A percentile compares a stretch with the other conserved stretches of the same genome.
These are phyloP conservation scores for Medicago truncatula DNA, from an alignment of 306 rosid species.

Conservation along the genomic window DNA sequence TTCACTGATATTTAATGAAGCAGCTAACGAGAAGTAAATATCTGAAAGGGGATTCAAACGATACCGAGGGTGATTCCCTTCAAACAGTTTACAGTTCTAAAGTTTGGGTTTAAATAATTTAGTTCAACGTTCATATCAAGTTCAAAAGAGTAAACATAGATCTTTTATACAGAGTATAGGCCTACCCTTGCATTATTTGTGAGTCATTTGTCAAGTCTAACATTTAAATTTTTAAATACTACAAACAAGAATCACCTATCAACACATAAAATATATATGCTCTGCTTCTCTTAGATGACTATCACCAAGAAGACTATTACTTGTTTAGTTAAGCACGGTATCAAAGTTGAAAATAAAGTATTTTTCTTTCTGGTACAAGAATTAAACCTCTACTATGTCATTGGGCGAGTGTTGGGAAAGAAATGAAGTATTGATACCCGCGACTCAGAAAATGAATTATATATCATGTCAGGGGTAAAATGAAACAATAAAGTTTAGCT, in stretches of 20 bases:
- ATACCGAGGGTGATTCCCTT: conserved; percentile 4
- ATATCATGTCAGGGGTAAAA: conserved; percentile 2
- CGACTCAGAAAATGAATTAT: conserved; percentile 17
- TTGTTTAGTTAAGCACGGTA: background rate
- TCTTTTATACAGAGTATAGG: conserved; percentile 2
- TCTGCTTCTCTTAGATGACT: conserved; percentile 30
- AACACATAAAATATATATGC: conserved; percentile 23
- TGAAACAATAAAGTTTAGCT: conserved; percentile 1
- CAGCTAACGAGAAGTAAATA: conserved; percentile 10
- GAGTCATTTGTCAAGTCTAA: conserved; percentile 9
- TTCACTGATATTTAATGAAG: conserved; percentile 24
- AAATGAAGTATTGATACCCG: conserved; percentile 1
- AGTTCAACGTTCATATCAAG: conserved; percentile 1
- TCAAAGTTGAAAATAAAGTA: background rate
- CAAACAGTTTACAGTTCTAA: conserved; percentile 9
- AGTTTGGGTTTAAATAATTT: background rate
- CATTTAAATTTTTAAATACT: conserved; percentile 4
- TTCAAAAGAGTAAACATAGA: background rate
- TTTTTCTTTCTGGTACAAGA: conserved; percentile 12
- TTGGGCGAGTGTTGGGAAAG: conserved; percentile 3
- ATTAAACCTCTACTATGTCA: background rate
- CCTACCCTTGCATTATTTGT: conserved; percentile 23
- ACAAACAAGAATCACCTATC: conserved; percentile 10
- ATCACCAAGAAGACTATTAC: background rate
- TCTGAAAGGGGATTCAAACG: conserved; percentile 23